A percentile compares a stretch with the other conserved stretches of the same genome.
These are phyloP conservation scores for Mortierella polycephala DNA, from an alignment of 371 early-diverging fungal species.

Conservation along the genomic window DNA sequence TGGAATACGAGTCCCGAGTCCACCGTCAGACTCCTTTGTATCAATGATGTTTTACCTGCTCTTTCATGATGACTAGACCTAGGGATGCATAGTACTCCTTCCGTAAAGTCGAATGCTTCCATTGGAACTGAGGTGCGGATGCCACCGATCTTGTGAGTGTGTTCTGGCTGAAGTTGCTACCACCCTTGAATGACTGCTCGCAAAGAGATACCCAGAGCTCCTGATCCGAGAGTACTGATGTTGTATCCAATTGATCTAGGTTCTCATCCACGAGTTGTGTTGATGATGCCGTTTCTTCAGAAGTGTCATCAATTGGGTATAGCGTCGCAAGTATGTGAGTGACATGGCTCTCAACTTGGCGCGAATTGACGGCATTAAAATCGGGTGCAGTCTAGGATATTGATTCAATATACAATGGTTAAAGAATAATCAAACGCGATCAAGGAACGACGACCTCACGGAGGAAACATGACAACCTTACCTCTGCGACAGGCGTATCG, in stretches of 20 bases:
- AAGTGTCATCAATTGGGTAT: conserved; percentile 30
- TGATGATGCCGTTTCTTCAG: neutral
- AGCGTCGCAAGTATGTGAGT: conserved; percentile 26
- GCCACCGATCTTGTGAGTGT: neutral
- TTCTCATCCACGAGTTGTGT: conserved; percentile 23
- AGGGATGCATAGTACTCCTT: conserved; percentile 54
- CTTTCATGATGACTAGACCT: conserved; percentile 36
- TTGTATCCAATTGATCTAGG: conserved; percentile 24
- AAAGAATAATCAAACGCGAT: neutral
- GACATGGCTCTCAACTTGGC: conserved; percentile 46
- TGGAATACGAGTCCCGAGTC: too few species aligned
- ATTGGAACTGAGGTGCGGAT: conserved; percentile 54
- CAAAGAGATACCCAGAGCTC: conserved; percentile 41
- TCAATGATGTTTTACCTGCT: conserved; percentile 18
- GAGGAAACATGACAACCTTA: neutral
- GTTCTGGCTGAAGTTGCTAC: neutral
- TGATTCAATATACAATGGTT: neutral
- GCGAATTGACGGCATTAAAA: conserved; percentile 48
- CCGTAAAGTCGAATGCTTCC: conserved; percentile 54
- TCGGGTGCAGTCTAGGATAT: conserved; percentile 36
- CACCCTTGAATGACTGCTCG: conserved; percentile 43
- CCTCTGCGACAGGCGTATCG: conserved; percentile 19
- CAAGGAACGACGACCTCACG: neutral
- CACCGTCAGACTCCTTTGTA: neutral
- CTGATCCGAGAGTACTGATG: conserved; percentile 31